Base-by-base conservation (phyloP, 2,329 filamentous ascomycete species). In the Colletotrichum tropicale region DNA sequence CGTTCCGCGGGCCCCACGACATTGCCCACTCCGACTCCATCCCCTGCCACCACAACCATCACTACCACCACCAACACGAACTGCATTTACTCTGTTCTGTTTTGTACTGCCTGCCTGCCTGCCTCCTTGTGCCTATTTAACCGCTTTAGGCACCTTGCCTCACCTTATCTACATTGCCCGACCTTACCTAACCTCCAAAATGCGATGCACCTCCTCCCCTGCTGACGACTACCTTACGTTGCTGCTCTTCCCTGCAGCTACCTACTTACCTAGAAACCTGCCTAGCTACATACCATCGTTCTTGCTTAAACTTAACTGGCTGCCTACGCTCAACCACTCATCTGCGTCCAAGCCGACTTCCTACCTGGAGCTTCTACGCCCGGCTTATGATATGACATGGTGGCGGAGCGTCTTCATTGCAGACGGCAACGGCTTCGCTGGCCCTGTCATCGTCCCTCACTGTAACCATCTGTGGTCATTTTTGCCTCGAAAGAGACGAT, bases 401-500 rank as follows among this genome's bases (percentile, higher is more conserved):
- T 76, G 74, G 74, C 74, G 74, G 74, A 76, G 74, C 56, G 36
- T 15, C 10, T 69, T 26, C 60, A 65, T 69, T 74, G 70, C 74
- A 74, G 65, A 74, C 48, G 48, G 21, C 43, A 52, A 36, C 43
- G 61, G 64, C 43, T 26, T 67, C 26, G 30, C 62, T 64, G n/a
- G 52, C 26, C 30, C 67, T 52, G 24, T 34, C 28, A 16, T 18
- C 48, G 36, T 32, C 32, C 34, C 52, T 61, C 21, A 16, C 56
- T 65, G 58, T 60, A 74, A 76, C 74, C 60, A 65, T 58, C 26
- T 68, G 34, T 70, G 34, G 67, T 70, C 36, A 62, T 34, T 62
- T n/a, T 9, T 34, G 8, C 18, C 67, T 62, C n/a, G 28, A 62
- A 62, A n/a, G 56, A 28, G 36, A 70, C 28, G 36, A 34, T 13